Evolutionary conservation across 257 asterid genomes (phyloP), one percentile per base, ranked within the genome.

Genomic region (Petunia axillaris): DNA sequence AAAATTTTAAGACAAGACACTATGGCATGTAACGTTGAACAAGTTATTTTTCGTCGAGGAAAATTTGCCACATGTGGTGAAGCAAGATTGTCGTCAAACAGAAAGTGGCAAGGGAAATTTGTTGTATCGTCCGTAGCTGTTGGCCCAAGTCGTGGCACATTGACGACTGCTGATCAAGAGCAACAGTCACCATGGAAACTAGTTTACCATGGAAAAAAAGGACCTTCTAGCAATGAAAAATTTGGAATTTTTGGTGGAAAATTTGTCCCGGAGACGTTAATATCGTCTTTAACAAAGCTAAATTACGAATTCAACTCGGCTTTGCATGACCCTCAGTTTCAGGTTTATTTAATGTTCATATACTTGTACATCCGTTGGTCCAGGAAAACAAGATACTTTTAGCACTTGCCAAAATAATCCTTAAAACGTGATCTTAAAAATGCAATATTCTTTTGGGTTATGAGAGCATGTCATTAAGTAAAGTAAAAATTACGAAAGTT

Each of bases 231-330:
- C 48, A 64, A 62, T 79, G 93, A 94, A 25, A 93, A 91, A 59
- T 91, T 87, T 5, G 98, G 98, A 0, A 86, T 81, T 76, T 94
- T 84, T 4, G 98, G 98, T 44, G 98, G 98, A 36, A 73, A 81
- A 16, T 91, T 89, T 60, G 97, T 94, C 48, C 97, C 94, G 2
- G 95, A 93, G 82, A 90, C 94, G 3, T 87, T 91, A 3, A 86
- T 91, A 13, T 53, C 79, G 75, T 77, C 87, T 83, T 87, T 93
- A 82, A 83, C 76, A 84, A 81, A 36, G 85, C 98, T 91, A 70
- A 91, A 62, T 6, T 81, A 79, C 73, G 97, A 89, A 37, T 90
- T 91, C 85, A 80, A 83, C 36, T 79, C 80, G 1, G 79, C 83
- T 84, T 78, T 89, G 35, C 82, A 13, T 16, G 91, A 93, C 46